Conservation (phyloP, 2,329 filamentous ascomycete species). For the Paecilomyces fulvus region DNA sequence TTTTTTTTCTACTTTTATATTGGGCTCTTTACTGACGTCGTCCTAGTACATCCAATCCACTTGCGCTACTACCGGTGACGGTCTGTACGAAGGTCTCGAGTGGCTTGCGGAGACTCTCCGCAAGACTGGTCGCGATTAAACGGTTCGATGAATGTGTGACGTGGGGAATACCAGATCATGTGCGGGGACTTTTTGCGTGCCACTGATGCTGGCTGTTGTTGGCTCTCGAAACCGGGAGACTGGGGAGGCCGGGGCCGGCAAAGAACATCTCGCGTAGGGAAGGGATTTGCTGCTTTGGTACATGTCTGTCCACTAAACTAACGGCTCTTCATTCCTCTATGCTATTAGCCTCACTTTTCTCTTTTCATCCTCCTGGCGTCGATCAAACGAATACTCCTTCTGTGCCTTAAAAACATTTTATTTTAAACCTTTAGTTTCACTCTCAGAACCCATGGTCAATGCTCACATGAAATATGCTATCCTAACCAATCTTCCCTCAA, state of each 20-base stretch:
- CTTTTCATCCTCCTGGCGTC: conserved; percentile 23
- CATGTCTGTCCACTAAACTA: conserved; percentile 24
- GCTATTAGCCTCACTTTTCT: conserved; percentile 33
- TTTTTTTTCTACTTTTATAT: neutral
- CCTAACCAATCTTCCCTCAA: neutral
- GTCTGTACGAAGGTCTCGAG: conserved; percentile 98
- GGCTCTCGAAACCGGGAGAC: conserved; percentile 8
- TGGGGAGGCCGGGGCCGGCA: conserved; percentile 22
- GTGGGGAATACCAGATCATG: conserved; percentile 25
- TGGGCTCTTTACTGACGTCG: conserved; percentile 13
- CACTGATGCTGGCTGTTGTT: conserved; percentile 13
- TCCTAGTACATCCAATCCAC: conserved; percentile 95
- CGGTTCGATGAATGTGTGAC: conserved; percentile 22
- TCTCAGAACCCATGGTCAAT: neutral
- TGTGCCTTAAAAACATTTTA: conserved; percentile 19
- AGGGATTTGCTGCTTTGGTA: conserved; percentile 23
- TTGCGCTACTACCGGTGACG: conserved; percentile 96
- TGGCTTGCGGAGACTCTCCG: conserved; percentile 78
- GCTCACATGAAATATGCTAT: neutral
- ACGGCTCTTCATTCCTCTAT: conserved; percentile 31
- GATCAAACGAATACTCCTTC: conserved; percentile 18
- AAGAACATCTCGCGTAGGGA: conserved; percentile 17
- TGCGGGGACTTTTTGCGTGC: conserved; percentile 6
- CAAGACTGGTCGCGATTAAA: conserved; percentile 52
- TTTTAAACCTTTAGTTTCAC: neutral